These are phyloP conservation scores for Hamigera avellanea DNA, from an alignment of 495 filamentous ascomycete genomes.

Conservation along the genomic window DNA sequence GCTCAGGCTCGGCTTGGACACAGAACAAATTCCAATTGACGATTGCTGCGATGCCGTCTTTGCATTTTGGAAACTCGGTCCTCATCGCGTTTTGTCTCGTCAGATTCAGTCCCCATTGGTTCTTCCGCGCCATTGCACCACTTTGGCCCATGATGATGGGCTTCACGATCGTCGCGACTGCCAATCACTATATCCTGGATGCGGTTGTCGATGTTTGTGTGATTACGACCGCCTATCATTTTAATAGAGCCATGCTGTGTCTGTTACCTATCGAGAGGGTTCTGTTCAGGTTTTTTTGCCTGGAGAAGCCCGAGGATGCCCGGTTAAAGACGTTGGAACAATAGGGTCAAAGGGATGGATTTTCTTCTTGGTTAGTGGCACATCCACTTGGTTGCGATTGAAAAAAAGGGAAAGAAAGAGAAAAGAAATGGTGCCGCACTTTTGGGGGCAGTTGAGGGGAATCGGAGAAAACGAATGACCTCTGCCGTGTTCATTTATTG, in stretches of 20 bases:
- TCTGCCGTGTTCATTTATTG: too few species aligned
- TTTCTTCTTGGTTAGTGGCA: too few species aligned
- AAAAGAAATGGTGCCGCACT: too few species aligned
- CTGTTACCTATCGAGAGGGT: slow-evolving; percentile 44
- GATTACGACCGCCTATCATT: slow-evolving; percentile 32
- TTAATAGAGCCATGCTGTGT: slow-evolving; percentile 39
- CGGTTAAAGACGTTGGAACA: too few species aligned
- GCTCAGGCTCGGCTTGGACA: slow-evolving; percentile 48
- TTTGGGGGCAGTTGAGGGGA: too few species aligned
- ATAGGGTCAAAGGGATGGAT: too few species aligned
- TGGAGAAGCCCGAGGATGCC: too few species aligned
- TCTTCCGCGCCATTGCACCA: slow-evolving; percentile 31
- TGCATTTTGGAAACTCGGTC: slow-evolving; percentile 49
- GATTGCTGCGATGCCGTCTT: slow-evolving; percentile 45
- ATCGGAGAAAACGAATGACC: too few species aligned
- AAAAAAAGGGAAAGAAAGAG: too few species aligned
- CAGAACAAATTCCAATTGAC: slow-evolving; percentile 43
- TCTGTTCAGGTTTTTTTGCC: slow-evolving; percentile 33
- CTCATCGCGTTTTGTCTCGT: slow-evolving; percentile 46
- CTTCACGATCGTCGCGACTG: slow-evolving; percentile 50
- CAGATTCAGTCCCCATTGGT: slow-evolving; percentile 28
- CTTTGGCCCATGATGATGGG: slow-evolving; percentile 49
- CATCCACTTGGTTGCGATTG: too few species aligned
- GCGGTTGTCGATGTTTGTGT: slow-evolving; percentile 38
- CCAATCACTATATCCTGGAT: slow-evolving; percentile 55